Base-by-base conservation (phyloP, 441 rosid genomes). In the Jatropha podagrica region DNA sequence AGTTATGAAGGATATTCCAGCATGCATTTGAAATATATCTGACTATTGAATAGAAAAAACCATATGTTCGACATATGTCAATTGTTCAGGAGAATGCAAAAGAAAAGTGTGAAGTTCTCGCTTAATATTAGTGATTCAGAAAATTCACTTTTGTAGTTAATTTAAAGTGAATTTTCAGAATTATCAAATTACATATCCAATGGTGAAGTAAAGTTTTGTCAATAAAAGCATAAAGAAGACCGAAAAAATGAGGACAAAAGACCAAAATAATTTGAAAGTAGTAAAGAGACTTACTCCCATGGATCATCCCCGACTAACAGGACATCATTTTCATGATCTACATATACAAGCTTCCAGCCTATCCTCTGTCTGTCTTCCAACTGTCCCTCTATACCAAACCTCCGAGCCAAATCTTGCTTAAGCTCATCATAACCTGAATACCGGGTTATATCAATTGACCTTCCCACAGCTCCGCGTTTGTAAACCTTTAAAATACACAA, bases 291-390 rank as follows among this genome's bases (percentile, higher is more conserved):
- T 89, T 88, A 96, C 99, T 94, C 96, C 99, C 98, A 96, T 15
- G 98, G 99, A 75, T 96, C 99, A 81, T 96, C 99, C 37, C 99
- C 99, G 2, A 96, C 96, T 6, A 96, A 93, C n/a, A 94, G 88
- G 72, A 96, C 98, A 77, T 96, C 99, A 74, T 89, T 91, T 85
- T 96, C 99, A 65, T 87, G 94, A 83, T 96, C 99, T 52, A 92
- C 95, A 64, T 96, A 96, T 23, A 96, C 98, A 66, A 94, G 86
- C 81, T 94, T 94, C 99, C 99, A 96, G 23, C 92, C 96, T 55
- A 86, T 55, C 74, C 92, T 87, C 64, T 86, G 87, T 13, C 83
- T 83, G 37, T 87, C 90, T 83, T 91, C 92, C 80, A 91, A 80
- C 80, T 88, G 97, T 74, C 97, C 97, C 85, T 90, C 97, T 73